phyloP scores from a whole-genome alignment of 306 rosid species.

The Castanea sativa region DNA sequence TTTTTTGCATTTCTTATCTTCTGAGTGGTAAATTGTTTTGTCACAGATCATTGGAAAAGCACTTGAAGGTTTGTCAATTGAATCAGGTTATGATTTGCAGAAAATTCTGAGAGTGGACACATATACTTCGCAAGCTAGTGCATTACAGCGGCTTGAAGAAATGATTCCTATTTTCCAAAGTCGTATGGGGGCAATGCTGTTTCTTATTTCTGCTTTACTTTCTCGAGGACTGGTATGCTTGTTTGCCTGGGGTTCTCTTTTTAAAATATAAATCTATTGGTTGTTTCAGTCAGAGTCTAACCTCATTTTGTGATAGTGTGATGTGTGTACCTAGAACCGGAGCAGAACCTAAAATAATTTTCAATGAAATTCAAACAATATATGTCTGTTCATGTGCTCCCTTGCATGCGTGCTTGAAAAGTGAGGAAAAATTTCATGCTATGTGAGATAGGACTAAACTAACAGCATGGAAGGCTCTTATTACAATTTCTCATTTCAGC shows the following conservation, averaged over 20 bases:
- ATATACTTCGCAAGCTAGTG: constrained; percentile 60
- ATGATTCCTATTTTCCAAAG: constrained; percentile 75
- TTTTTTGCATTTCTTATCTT: constrained; percentile 2
- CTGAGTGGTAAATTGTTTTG: constrained; percentile 21
- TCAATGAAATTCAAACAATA: too few relatives aligned
- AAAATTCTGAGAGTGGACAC: constrained; percentile 68
- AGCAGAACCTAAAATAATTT: too few relatives aligned
- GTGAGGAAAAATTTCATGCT: too few relatives aligned
- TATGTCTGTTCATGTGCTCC: too few relatives aligned
- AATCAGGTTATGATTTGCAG: constrained; percentile 73
- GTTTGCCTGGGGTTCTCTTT: constrained; percentile 25
- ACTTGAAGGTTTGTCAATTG: constrained; percentile 78
- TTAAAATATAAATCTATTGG: not conserved
- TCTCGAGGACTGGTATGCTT: constrained; percentile 89
- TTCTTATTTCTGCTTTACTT: constrained; percentile 89
- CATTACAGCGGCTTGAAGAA: constrained; percentile 67
- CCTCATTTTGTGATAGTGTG: not conserved
- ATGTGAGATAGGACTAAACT: too few relatives aligned
- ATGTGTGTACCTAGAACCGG: too few relatives aligned
- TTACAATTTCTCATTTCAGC: too few relatives aligned
- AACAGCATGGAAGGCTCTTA: too few relatives aligned
- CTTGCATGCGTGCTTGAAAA: too few relatives aligned
- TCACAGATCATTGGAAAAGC: constrained; percentile 57
- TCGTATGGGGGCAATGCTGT: constrained; percentile 97
- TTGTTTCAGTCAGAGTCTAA: not conserved